phyloP scores from a whole-genome alignment of 75 land plant genomes.

The Sequoia sempervirens region DNA sequence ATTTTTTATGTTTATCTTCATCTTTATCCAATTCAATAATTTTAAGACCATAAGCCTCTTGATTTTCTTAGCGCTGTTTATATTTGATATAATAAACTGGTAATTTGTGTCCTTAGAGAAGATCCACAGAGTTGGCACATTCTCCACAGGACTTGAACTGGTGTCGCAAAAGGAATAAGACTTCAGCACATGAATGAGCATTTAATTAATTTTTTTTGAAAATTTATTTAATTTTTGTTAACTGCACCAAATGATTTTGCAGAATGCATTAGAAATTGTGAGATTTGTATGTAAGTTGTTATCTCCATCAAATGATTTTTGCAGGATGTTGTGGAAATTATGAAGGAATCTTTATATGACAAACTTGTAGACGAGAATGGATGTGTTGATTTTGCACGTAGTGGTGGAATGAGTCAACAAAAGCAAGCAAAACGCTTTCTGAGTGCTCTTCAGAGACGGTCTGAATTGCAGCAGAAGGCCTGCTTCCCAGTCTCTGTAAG shows the following conservation, averaged over 20 bases:
- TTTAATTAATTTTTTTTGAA: background rate
- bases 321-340: slow-evolving; percentile 92
- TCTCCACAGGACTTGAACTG: no score
- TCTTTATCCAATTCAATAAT: background rate
- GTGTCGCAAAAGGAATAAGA: no score
- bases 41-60: background rate
- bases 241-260: background rate
- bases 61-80: background rate
- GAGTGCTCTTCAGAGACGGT: slow-evolving; percentile 68
- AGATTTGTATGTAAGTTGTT: background rate
- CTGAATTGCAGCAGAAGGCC: slow-evolving; percentile 69
- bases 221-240: background rate
- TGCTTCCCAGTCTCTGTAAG: slow-evolving; percentile 73
- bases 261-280: background rate
- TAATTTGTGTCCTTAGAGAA: background rate
- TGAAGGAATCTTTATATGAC: slow-evolving; percentile 91
- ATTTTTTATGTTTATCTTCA: background rate
- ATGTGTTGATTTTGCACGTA: slow-evolving; percentile 73
- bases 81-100: background rate
- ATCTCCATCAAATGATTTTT: slow-evolving; percentile 5
- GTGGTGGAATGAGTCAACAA: slow-evolving; percentile 97
- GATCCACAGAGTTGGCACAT: no score
- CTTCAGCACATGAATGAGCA: background rate
- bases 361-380: slow-evolving; percentile 94
- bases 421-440: slow-evolving; percentile 84